Evolutionary conservation across 331 rosid genomes (phyloP).

Genomic region (Arachis monticola): DNA sequence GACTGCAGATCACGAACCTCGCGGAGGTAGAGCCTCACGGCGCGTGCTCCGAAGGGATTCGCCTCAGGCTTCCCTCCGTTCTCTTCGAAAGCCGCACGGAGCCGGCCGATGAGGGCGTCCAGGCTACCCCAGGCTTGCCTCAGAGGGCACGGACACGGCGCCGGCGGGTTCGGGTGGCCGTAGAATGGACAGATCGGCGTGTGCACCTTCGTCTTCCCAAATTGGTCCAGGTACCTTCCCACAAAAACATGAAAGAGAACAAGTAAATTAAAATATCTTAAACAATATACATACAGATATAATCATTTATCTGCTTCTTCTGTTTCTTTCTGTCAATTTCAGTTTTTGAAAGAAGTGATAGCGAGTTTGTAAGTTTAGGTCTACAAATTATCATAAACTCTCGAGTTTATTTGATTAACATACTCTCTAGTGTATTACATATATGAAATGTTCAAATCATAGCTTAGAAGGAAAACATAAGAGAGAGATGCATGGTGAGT

Average conservation of each 20-base stretch:
- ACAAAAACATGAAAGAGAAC: neutral
- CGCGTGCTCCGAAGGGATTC: constrained; percentile 95
- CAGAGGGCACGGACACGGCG: constrained; percentile 97
- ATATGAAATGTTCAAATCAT: too few relatives aligned
- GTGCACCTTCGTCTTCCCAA: constrained; percentile 97
- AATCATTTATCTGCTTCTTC: too few relatives aligned
- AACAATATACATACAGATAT: too few relatives aligned
- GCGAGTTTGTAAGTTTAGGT: too few relatives aligned
- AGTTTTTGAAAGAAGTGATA: too few relatives aligned
- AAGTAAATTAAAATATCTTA: neutral
- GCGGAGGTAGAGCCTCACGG: constrained; percentile 90
- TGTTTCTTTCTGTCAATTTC: too few relatives aligned
- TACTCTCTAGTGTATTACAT: too few relatives aligned
- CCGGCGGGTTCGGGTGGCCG: constrained; percentile 96
- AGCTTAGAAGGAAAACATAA: neutral
- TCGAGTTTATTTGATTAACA: too few relatives aligned
- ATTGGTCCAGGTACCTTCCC: constrained; percentile 82
- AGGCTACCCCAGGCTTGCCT: constrained; percentile 99
- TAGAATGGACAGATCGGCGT: constrained; percentile 88
- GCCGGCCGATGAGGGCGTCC: constrained; percentile 93
- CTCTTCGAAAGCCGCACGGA: constrained; percentile 94
- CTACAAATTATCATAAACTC: too few relatives aligned
- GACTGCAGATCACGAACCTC: constrained; percentile 98
- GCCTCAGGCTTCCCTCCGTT: constrained; percentile 97
- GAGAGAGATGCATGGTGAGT: constrained; percentile 27